Percentiles rank a stretch among this genome's conserved stretches.
These are phyloP conservation scores for Dioszegia aurantiaca DNA, from an alignment of 768 basidiomycete species.

Conservation along the genomic window DNA sequence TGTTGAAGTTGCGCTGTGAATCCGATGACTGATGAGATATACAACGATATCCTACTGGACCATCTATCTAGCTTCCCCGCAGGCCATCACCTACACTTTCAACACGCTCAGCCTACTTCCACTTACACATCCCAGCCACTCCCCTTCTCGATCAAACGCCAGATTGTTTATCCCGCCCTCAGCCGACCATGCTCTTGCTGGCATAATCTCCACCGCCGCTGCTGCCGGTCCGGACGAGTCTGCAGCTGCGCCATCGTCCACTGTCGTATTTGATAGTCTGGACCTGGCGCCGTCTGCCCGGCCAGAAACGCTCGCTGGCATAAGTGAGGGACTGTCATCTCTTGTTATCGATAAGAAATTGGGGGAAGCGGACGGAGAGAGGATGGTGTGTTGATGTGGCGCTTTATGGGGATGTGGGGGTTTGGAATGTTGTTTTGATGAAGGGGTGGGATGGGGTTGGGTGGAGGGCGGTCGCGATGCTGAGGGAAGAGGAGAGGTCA, in stretches of 20 bases:
- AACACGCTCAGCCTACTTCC: slow-evolving; percentile 44
- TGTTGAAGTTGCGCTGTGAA: no score
- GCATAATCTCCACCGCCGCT: slow-evolving; percentile 31
- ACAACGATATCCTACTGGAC: not conserved
- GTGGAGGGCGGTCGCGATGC: slow-evolving; percentile 53
- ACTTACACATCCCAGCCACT: slow-evolving; percentile 50
- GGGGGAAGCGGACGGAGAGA: slow-evolving; percentile 16
- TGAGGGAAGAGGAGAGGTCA: slow-evolving; percentile 52
- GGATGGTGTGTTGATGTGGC: slow-evolving; percentile 26
- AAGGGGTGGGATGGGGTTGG: slow-evolving; percentile 9
- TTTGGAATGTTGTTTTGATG: slow-evolving; percentile 12
- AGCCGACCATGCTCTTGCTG: slow-evolving; percentile 40
- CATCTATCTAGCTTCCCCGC: no score
- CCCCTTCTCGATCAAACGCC: slow-evolving; percentile 40
- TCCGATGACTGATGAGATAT: not conserved
- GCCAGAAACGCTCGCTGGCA: not conserved
- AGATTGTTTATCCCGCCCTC: slow-evolving; percentile 47
- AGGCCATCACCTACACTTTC: slow-evolving; percentile 38
- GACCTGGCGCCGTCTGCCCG: not conserved
- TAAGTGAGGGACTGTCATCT: slow-evolving; percentile 1
- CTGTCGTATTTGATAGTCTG: not conserved
- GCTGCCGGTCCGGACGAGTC: slow-evolving; percentile 4
- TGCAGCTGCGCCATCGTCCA: not conserved
- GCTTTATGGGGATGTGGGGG: slow-evolving; percentile 17
- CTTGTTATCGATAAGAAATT: slow-evolving; percentile 13